These are phyloP conservation scores for Agaricus subrufescens DNA, from an alignment of 768 basidiomycete species.

Conservation along the genomic window DNA sequence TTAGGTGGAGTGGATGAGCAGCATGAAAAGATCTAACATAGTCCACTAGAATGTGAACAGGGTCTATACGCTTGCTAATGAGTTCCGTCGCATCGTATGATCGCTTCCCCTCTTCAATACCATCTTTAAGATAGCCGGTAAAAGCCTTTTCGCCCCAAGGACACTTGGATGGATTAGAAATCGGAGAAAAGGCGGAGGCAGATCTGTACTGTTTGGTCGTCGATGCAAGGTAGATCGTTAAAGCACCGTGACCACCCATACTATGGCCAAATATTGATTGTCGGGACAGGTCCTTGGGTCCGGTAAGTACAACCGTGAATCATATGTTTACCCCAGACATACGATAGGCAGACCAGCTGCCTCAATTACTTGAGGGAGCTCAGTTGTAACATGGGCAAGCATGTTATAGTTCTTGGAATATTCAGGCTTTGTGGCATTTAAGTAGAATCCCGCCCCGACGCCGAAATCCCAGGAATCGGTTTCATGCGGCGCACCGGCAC, in stretches of 20 bases:
- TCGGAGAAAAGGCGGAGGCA: conserved; percentile 84
- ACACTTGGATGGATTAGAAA: conserved; percentile 79
- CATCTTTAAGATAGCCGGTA: conserved; percentile 73
- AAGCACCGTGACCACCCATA: conserved; percentile 96
- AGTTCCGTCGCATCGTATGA: conserved; percentile 85
- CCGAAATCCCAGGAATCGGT: conserved; percentile 88
- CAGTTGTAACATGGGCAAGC: conserved; percentile 78
- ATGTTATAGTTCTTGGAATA: conserved; percentile 82
- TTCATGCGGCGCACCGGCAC: conserved; percentile 83
- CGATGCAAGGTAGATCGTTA: conserved; percentile 84
- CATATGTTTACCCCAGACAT: conserved; percentile 20
- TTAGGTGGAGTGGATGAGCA: neutral
- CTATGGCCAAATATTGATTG: conserved; percentile 94
- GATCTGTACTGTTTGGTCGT: conserved; percentile 71
- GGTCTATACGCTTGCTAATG: conserved; percentile 54
- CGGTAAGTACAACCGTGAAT: neutral
- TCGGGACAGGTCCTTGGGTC: conserved; percentile 65
- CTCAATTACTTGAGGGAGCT: conserved; percentile 78
- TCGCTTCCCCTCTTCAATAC: conserved; percentile 67
- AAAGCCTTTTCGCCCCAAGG: conserved; percentile 96
- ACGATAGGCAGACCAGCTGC: conserved; percentile 76
- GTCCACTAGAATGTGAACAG: conserved; percentile 81
- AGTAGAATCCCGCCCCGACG: conserved; percentile 93
- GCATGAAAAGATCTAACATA: conserved; percentile 48
- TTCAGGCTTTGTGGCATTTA: conserved; percentile 80